A percentile compares a stretch with the other conserved stretches of the same genome.
These are phyloP conservation scores for Paecilomyces sp. DNA, from an alignment of 2,329 filamentous ascomycete species.

Conservation along the genomic window DNA sequence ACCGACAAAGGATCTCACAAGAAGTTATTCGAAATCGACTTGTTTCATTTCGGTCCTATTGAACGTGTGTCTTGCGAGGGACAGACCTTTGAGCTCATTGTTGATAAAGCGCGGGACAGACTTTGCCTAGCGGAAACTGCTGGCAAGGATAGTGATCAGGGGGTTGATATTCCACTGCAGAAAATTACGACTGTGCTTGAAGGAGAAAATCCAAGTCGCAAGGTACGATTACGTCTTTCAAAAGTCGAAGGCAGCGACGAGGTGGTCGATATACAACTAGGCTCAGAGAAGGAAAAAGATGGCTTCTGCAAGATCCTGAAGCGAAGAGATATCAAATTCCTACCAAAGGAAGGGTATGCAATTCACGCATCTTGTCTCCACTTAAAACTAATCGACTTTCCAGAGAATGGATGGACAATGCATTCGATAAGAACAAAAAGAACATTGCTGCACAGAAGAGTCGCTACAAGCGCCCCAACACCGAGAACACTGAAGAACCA, in stretches of 20 bases:
- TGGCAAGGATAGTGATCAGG: not conserved
- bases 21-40: constrained; percentile 11
- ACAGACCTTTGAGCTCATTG: constrained; percentile 6
- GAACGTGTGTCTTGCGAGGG: constrained; percentile 4
- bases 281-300: constrained; percentile 11
- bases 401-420: constrained; percentile 27
- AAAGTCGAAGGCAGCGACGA: constrained; percentile 11
- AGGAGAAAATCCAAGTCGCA: constrained; percentile 16
- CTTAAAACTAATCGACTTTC: constrained; percentile 6
- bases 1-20: constrained; percentile 2
- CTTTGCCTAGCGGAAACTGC: constrained; percentile 5
- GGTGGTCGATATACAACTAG: constrained; percentile 23
- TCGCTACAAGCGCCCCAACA: constrained; percentile 9
- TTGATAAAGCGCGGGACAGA: constrained; percentile 7
- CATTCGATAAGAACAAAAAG: constrained; percentile 15
- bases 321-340: constrained; percentile 6
- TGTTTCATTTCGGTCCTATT: constrained; percentile 15
- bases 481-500: constrained; percentile 4
- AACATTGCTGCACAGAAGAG: constrained; percentile 4
- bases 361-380: not conserved
- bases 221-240: constrained; percentile 21
- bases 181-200: constrained; percentile 13
- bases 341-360: constrained; percentile 19
- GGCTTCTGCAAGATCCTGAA: constrained; percentile 12
- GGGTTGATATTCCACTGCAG: constrained; percentile 10